Conservation (phyloP, 2,329 filamentous ascomycete genomes). For the Mycosphaerella sp. region DNA sequence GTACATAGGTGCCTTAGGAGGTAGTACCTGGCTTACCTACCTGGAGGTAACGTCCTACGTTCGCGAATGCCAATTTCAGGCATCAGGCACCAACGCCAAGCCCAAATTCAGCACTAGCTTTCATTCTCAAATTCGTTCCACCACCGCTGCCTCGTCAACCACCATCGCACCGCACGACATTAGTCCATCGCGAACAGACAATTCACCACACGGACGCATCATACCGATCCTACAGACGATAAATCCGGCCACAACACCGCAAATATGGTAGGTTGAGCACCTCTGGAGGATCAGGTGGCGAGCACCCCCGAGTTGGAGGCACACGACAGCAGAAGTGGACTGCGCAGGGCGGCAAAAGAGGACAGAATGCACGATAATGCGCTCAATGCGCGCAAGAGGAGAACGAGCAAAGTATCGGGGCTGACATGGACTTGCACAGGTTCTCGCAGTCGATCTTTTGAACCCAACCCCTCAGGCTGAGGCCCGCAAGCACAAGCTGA, state of each 20-base stretch:
- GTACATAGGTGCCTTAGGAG: too few relatives aligned
- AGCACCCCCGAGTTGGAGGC: conserved; percentile 15
- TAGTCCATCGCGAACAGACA: conserved; percentile 20
- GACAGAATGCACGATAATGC: conserved; percentile 1
- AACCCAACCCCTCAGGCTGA: conserved; percentile 97
- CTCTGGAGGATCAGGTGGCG: conserved; percentile 16
- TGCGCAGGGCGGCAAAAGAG: conserved; percentile 3
- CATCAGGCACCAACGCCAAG: too few relatives aligned
- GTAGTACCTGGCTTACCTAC: too few relatives aligned
- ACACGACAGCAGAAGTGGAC: conserved; percentile 23
- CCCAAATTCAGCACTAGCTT: conserved; percentile 1
- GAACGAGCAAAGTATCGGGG: conserved; percentile 2
- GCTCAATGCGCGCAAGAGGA: background rate
- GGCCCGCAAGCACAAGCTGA: conserved; percentile 99
- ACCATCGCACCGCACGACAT: conserved; percentile 10
- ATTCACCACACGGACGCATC: conserved; percentile 14
- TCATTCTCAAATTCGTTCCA: conserved; percentile 1
- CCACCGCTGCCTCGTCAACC: conserved; percentile 8
- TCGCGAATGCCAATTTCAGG: background rate
- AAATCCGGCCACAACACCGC: conserved; percentile 23
- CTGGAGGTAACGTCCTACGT: background rate
- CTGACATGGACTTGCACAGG: conserved; percentile 50
- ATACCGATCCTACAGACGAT: conserved; percentile 9
- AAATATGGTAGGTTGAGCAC: conserved; percentile 27
- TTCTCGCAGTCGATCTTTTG: conserved; percentile 99